phyloP scores from a whole-genome alignment of 495 filamentous ascomycete species.

The Trichoderma reesei region DNA sequence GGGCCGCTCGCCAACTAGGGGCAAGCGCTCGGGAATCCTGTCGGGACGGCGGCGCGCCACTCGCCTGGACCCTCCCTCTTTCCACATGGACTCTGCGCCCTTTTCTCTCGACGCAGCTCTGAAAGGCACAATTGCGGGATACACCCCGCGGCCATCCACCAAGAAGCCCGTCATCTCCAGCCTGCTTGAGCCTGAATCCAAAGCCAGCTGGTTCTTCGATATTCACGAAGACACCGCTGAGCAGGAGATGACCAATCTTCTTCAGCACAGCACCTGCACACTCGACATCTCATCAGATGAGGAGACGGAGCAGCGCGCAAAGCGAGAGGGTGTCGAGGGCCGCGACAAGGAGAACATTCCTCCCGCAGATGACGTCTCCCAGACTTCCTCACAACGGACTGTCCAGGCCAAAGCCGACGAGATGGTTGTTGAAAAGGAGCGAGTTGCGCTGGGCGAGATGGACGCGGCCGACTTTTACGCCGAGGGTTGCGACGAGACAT shows the following conservation, averaged over 20 bases:
- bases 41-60: constrained; percentile 48
- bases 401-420: constrained; percentile 22
- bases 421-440: constrained; percentile 42
- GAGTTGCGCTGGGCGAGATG: constrained; percentile 62
- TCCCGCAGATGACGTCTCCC: constrained; percentile 49
- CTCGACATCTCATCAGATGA: constrained; percentile 75
- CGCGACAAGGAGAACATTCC: constrained; percentile 91
- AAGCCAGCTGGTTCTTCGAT: constrained; percentile 76
- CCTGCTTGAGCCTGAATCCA: constrained; percentile 34
- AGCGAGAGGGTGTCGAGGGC: constrained; percentile 45
- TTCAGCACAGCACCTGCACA: constrained; percentile 78
- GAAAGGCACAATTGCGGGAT: constrained; percentile 53
- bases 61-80: constrained; percentile 50
- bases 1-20: constrained; percentile 52
- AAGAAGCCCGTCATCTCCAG: constrained; percentile 16
- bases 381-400: constrained; percentile 28
- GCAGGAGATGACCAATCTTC: constrained; percentile 79
- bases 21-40: constrained; percentile 53
- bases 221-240: constrained; percentile 90
- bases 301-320: constrained; percentile 42
- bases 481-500: constrained; percentile 53
- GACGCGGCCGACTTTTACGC: constrained; percentile 63
- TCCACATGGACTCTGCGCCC: constrained; percentile 34
- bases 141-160: constrained; percentile 25
- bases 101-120: constrained; percentile 78